Evolutionary conservation across 164 flowering plant species (phyloP), one percentile per base, ranked within the genome.

Genomic region (Magnolia changhungtana): DNA sequence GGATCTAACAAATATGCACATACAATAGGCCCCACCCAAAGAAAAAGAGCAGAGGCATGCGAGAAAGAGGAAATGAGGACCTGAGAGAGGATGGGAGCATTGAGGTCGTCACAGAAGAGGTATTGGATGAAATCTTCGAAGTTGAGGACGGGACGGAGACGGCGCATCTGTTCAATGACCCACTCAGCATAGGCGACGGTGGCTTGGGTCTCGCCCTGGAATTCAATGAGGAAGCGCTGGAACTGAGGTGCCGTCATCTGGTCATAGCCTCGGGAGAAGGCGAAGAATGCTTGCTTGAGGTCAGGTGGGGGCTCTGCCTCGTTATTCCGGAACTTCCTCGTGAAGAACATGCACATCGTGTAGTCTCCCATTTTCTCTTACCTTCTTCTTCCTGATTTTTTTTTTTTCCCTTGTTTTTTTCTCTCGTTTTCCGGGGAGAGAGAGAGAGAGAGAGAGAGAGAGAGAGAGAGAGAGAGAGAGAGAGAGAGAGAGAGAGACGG

Each of bases 281-380:
- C 73, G 7, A 72, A 0, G 74, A 89, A 92, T 2, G 85, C 87
- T 37, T 78, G 82, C 64, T 69, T 87, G 29, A 95, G 89, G 80
- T 88, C 94, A 19, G 72, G 11, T 16, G 98, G 97, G 1, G 95
- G 90, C 75, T 81, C 85, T 68, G 76, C 78, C 76, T 89, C 93
- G 66, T 55, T 84, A 72, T 83, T 79, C 81, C 84, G 89, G 84
- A 90, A 94, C 83, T 88, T 94, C 69, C 97, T 78, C 66, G 82
- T 92, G 81, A 94, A 91, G 72, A 81, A 82, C 66, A 82, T 79
- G 70, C 89, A 87, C 90, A 92, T 84, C 78, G 83, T 91, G 89
- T 92, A 92, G 45, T 78, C 82, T 21, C 81, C 88, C 88, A 80
- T 82, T 55, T 55, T 55, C 59, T 9, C 59, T 55, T 0, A 14